Evolutionary conservation across 2,329 filamentous ascomycete species (phyloP).

Genomic region (Aspergillus ibericus): DNA sequence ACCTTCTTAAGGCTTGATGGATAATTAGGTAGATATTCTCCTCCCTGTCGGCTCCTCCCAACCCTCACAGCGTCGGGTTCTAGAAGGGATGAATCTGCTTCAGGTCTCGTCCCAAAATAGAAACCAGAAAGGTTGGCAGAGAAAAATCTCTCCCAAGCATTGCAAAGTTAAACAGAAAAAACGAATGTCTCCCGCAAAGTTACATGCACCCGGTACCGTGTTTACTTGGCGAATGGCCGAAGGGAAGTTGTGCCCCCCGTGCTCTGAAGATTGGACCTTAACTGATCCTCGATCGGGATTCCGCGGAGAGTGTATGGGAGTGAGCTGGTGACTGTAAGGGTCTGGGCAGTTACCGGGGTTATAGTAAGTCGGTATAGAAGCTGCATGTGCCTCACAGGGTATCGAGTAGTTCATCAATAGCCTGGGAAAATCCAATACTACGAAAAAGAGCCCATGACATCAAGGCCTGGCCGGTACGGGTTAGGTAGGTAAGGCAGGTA

Average conservation of each 20-base stretch:
- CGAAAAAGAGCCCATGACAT: neutral
- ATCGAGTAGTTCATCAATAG: neutral
- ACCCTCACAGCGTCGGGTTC: no score
- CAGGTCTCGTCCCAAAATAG: neutral
- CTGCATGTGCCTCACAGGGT: neutral
- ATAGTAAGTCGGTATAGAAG: neutral
- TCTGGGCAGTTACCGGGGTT: slow-evolving; percentile 1
- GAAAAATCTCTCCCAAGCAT: neutral
- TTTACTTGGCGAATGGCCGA: neutral
- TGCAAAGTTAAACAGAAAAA: neutral
- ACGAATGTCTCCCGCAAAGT: neutral
- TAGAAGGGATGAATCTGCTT: neutral
- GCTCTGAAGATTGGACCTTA: slow-evolving; percentile 4
- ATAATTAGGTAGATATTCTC: neutral
- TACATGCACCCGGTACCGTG: neutral
- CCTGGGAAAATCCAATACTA: neutral
- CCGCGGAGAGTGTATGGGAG: slow-evolving; percentile 3
- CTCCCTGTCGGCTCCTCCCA: neutral
- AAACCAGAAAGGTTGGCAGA: neutral
- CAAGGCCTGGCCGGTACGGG: neutral
- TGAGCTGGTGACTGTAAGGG: neutral
- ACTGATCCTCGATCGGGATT: slow-evolving; percentile 1
- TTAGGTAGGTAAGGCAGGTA: neutral
- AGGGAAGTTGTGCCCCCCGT: neutral
- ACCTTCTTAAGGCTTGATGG: neutral